These are phyloP conservation scores for Xylariaceae sp. DNA, from an alignment of 2,329 filamentous ascomycete species.

Conservation along the genomic window DNA sequence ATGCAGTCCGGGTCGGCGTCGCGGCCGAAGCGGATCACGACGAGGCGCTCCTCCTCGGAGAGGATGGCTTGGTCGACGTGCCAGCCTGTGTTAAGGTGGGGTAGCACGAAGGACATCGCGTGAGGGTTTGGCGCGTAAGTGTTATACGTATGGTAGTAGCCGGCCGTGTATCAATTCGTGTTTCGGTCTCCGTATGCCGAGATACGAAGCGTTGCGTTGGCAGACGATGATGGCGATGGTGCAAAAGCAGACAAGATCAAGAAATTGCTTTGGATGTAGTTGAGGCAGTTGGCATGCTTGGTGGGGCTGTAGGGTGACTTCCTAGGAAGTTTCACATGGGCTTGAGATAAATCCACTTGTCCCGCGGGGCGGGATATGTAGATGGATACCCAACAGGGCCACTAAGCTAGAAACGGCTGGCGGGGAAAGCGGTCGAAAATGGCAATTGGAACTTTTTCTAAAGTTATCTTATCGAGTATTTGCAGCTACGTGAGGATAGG, in stretches of 20 bases:
- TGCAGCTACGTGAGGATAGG: too few species aligned
- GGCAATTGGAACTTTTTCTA: slow-evolving; percentile 14
- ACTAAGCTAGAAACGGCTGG: slow-evolving; percentile 11
- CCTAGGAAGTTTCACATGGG: too few species aligned
- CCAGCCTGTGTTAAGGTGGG: slow-evolving; percentile 89
- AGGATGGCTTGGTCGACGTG: slow-evolving; percentile 97
- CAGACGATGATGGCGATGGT: background rate
- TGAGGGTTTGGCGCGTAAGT: background rate
- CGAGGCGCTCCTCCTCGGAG: slow-evolving; percentile 81
- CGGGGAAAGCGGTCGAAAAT: slow-evolving; percentile 15
- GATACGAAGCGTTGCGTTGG: too few species aligned
- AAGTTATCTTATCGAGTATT: too few species aligned
- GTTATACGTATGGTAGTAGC: background rate
- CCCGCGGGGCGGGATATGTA: too few species aligned
- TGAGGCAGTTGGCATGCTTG: too few species aligned
- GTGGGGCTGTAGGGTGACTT: too few species aligned
- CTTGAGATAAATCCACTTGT: too few species aligned
- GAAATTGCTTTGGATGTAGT: too few species aligned
- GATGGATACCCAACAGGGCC: slow-evolving; percentile 2
- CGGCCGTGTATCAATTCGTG: too few species aligned
- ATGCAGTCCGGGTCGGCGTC: slow-evolving; percentile 76
- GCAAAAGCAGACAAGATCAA: too few species aligned
- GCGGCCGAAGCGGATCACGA: slow-evolving; percentile 89
- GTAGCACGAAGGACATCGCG: slow-evolving; percentile 86
- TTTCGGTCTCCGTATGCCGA: too few species aligned